Base-by-base conservation (phyloP, 495 filamentous ascomycete genomes). In the Acidiella bohemica region DNA sequence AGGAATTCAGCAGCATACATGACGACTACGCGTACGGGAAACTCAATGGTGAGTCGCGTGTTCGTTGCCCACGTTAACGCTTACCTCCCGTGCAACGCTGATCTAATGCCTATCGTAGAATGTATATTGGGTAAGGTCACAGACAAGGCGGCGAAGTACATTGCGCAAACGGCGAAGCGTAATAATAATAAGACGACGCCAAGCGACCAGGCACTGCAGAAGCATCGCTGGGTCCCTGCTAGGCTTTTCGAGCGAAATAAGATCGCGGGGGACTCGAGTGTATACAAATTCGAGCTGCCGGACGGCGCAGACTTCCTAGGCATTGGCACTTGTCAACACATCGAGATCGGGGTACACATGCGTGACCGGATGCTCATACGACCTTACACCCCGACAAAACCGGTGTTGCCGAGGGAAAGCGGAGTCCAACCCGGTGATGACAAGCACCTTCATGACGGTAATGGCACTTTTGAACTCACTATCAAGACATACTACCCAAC, bases 81-180 rank as follows among this genome's bases (percentile, higher is more conserved):
- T n/a, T n/a, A n/a, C n/a, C n/a, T n/a, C n/a, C n/a, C n/a, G n/a
- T n/a, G n/a, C n/a, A n/a, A n/a, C n/a, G n/a, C n/a, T n/a, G n/a
- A n/a, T n/a, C n/a, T n/a, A n/a, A n/a, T n/a, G n/a, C n/a, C n/a
- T n/a, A n/a, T n/a, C 14, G 36, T 54, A 55, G 61, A 60, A 50
- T 60, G 58, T 36, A 33, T 53, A 27, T 37, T 63, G 1, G 61
- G 61, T 17, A 28, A 37, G 0, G 59, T 61, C 6, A 59, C 59
- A 5, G 29, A 61, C n/a, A 62, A 61, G 29, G 46, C 58, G 19
- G 50, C 40, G 35, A 47, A 58, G 5, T 61, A 31, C 24, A 63
- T 61, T 21, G 55, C 51, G 32, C 46, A 13, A 44, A 51, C 4
- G 53, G 54, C 5, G 51, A 61, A 32, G 37, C 37, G 36, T 9